Evolutionary conservation across 768 basidiomycete species (phyloP).

Genomic region (Mycena albidolilacea): DNA sequence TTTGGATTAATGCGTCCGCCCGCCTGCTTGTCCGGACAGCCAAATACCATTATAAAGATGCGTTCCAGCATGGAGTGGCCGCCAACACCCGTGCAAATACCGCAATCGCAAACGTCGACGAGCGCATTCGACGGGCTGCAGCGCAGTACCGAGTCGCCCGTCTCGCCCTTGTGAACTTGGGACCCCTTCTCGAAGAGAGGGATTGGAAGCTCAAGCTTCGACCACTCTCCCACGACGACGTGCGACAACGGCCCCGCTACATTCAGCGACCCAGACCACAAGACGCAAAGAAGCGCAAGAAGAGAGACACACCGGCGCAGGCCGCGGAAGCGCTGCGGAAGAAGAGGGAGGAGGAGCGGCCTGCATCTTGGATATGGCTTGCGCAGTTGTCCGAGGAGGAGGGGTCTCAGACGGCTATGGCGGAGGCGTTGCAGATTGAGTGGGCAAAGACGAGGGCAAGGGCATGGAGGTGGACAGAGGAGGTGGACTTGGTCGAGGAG

Average conservation of each 20-base stretch:
- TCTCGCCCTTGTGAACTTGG: constrained; percentile 31
- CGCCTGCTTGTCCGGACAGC: constrained; percentile 42
- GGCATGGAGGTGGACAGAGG: constrained; percentile 42
- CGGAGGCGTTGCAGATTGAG: constrained; percentile 37
- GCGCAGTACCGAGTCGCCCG: constrained; percentile 40
- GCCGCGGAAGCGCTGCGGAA: neutral
- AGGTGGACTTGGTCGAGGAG: constrained; percentile 41
- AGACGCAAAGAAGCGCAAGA: neutral
- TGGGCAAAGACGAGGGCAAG: constrained; percentile 42
- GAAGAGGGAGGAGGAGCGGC: neutral
- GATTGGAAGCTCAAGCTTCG: constrained; percentile 36
- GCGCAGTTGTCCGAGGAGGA: neutral
- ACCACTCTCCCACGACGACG: constrained; percentile 31
- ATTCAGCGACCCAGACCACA: constrained; percentile 10
- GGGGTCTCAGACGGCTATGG: neutral
- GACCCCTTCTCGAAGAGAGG: neutral
- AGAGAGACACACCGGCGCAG: neutral
- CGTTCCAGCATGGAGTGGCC: constrained; percentile 37
- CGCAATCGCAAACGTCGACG: constrained; percentile 34
- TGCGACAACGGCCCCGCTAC: constrained; percentile 36
- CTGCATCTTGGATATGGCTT: constrained; percentile 7
- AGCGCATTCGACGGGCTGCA: constrained; percentile 34
- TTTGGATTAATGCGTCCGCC: constrained; percentile 40
- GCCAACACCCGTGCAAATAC: constrained; percentile 43
- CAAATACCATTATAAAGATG: constrained; percentile 41